Evolutionary conservation across 306 rosid species (phyloP).

Genomic region (Ziziphus jujuba): DNA sequence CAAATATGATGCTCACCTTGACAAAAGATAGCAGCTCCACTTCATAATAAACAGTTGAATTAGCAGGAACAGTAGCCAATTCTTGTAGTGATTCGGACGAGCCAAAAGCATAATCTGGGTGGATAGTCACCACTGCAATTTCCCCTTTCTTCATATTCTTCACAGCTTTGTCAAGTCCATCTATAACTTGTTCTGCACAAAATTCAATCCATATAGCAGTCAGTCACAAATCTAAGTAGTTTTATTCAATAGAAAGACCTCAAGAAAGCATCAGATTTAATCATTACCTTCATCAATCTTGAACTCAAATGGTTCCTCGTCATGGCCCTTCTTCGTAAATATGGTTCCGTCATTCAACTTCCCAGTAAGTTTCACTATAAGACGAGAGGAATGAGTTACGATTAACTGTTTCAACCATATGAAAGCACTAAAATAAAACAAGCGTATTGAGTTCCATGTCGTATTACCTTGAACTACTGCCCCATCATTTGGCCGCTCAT

Average conservation of each 20-base stretch:
- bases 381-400: not conserved
- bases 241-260: not conserved
- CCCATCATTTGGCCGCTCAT: slow-evolving; percentile 87
- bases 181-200: slow-evolving; percentile 74
- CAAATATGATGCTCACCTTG: slow-evolving; percentile 46
- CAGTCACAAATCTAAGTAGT: not conserved
- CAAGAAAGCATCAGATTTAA: not conserved
- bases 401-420: not conserved
- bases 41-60: slow-evolving; percentile 66
- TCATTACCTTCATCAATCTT: slow-evolving; percentile 71
- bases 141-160: slow-evolving; percentile 88
- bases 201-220: not conserved
- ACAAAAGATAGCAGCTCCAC: slow-evolving; percentile 74
- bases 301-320: slow-evolving; percentile 59
- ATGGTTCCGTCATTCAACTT: slow-evolving; percentile 71
- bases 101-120: slow-evolving; percentile 82
- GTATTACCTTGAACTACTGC: slow-evolving; percentile 47
- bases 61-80: slow-evolving; percentile 69
- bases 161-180: slow-evolving; percentile 86
- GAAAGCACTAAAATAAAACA: slow-evolving; percentile 20
- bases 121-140: slow-evolving; percentile 60
- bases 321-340: slow-evolving; percentile 57
- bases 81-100: slow-evolving; percentile 59
- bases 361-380: slow-evolving; percentile 70
- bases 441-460: not conserved